A percentile compares a stretch with the other conserved stretches of the same genome.
Conservation (phyloP, 352 stramenopile genomes). For the Pythium phragmitis region DNA sequence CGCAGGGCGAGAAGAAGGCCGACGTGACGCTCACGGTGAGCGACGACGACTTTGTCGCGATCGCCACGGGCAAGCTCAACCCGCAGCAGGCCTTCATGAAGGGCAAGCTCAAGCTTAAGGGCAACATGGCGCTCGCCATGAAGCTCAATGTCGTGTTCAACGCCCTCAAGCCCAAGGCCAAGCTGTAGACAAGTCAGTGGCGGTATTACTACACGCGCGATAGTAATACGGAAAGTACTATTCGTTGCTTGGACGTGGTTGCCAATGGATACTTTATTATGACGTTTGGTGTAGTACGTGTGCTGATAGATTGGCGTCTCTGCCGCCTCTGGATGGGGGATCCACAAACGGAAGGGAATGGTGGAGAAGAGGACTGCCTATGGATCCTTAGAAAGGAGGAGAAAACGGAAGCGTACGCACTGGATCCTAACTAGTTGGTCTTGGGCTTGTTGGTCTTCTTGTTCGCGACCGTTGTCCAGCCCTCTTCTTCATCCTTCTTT, state of each 20-base stretch:
- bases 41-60: constrained; percentile 79
- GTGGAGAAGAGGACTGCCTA: constrained; percentile 8
- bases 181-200: constrained; percentile 42
- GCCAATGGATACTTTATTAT: constrained; percentile 27
- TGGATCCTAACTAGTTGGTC: constrained; percentile 57
- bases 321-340: no score
- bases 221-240: no score
- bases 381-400: constrained; percentile 19
- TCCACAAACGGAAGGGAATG: no score
- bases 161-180: constrained; percentile 81
- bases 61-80: constrained; percentile 87
- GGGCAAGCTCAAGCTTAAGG: constrained; percentile 95
- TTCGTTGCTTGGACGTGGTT: background rate
- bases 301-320: background rate
- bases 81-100: constrained; percentile 95
- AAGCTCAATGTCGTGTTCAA: constrained; percentile 93
- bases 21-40: constrained; percentile 76
- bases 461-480: constrained; percentile 76
- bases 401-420: background rate
- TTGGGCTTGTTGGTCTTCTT: constrained; percentile 62
- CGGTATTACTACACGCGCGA: no score
- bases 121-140: constrained; percentile 94
- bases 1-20: constrained; percentile 62
- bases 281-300: constrained; percentile 16
- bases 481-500: constrained; percentile 72